Evolutionary conservation across 83 land plant genomes (phyloP).

Genomic region (Picea abies): DNA sequence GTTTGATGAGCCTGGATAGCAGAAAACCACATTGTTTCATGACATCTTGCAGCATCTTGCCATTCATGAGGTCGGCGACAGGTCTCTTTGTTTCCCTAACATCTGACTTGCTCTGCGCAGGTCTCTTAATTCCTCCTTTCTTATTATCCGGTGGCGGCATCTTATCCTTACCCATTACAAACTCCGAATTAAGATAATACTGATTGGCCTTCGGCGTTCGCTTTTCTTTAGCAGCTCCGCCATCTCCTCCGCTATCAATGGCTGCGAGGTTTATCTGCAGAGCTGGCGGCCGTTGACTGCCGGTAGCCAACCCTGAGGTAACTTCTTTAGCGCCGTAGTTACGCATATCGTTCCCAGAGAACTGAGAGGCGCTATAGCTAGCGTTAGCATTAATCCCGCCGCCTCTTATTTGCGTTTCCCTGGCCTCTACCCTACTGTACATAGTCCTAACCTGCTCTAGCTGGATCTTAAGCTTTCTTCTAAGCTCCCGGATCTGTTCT

Average conservation of each 20-base stretch:
- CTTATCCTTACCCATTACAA: conserved; percentile 53
- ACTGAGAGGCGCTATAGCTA: conserved; percentile 7
- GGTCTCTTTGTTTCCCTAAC: conserved; percentile 24
- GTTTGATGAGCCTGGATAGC: conserved; percentile 64
- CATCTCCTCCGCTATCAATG: conserved; percentile 1
- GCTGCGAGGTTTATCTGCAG: not conserved
- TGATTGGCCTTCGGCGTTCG: conserved; percentile 58
- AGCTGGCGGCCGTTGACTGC: conserved; percentile 2
- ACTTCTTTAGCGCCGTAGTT: conserved; percentile 9
- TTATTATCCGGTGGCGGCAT: conserved; percentile 51
- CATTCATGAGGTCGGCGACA: conserved; percentile 15
- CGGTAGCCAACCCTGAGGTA: conserved; percentile 11
- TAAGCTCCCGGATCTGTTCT: conserved; percentile 32
- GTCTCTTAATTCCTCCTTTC: conserved; percentile 5
- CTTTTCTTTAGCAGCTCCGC: conserved; percentile 30
- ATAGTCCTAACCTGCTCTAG: conserved; percentile 48
- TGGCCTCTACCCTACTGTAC: conserved; percentile 32
- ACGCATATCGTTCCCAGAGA: conserved; percentile 3
- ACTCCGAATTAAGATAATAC: conserved; percentile 42
- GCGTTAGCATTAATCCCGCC: conserved; percentile 2
- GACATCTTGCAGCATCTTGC: conserved; percentile 25
- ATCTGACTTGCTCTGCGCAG: conserved; percentile 17
- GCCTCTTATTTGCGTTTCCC: conserved; percentile 20
- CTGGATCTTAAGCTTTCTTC: conserved; percentile 37
- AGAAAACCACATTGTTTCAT: conserved; percentile 63